A percentile compares a stretch with the other conserved stretches of the same genome.
These are phyloP conservation scores for Tulasnella sp. DNA, from an alignment of 768 basidiomycete genomes.

Conservation along the genomic window DNA sequence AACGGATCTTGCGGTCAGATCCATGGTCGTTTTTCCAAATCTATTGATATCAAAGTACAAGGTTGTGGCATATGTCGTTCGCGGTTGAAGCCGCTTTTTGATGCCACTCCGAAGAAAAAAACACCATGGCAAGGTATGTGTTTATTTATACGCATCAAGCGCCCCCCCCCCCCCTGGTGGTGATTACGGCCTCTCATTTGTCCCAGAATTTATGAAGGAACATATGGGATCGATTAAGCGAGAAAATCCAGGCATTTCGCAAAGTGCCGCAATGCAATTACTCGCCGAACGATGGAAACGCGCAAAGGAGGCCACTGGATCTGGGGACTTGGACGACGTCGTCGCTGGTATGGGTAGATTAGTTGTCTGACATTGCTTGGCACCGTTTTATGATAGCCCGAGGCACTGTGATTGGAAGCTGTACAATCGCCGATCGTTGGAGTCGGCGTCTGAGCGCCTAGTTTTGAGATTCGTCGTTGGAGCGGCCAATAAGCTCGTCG, in stretches of 20 bases:
- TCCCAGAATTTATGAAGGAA: slow-evolving; percentile 22
- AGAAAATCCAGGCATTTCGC: slow-evolving; percentile 22
- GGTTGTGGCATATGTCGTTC: slow-evolving; percentile 27
- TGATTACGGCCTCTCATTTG: background rate
- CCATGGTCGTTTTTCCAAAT: slow-evolving; percentile 22
- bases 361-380: slow-evolving; percentile 4
- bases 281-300: slow-evolving; percentile 21
- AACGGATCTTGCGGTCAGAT: slow-evolving; percentile 25
- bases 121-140: slow-evolving; percentile 26
- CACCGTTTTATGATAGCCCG: background rate
- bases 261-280: slow-evolving; percentile 25
- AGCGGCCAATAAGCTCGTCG: background rate
- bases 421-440: background rate
- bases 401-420: background rate
- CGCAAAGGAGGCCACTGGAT: slow-evolving; percentile 9
- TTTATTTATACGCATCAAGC: background rate
- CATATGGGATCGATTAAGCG: slow-evolving; percentile 23
- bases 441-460: background rate
- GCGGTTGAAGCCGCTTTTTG: slow-evolving; percentile 24
- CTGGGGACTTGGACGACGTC: slow-evolving; percentile 5
- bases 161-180: background rate
- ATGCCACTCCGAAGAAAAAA: slow-evolving; percentile 21
- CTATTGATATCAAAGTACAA: slow-evolving; percentile 26
- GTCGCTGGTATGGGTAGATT: slow-evolving; percentile 12
- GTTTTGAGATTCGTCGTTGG: background rate